Percentiles rank a stretch among this genome's conserved stretches.
phyloP scores from a whole-genome alignment of 768 basidiomycete species.

The Hericium rajendrae region DNA sequence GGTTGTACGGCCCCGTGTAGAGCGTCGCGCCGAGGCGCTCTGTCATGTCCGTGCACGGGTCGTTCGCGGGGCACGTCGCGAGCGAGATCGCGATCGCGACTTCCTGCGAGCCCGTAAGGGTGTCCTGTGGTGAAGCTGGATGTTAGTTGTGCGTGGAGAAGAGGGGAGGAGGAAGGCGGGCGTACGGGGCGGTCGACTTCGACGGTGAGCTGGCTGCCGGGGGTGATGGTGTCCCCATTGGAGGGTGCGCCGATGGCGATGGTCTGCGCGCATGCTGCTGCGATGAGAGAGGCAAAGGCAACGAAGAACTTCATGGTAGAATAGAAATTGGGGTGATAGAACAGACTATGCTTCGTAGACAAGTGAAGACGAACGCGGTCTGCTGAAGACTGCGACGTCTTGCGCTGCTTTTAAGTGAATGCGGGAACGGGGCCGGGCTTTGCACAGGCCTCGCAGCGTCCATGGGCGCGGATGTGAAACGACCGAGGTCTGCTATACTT shows the following conservation, averaged over 20 bases:
- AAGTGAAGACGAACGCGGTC: too few species aligned
- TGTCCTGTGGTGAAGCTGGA: neutral
- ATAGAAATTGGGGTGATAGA: too few species aligned
- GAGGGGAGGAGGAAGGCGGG: neutral
- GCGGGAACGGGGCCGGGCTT: too few species aligned
- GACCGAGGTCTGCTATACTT: too few species aligned
- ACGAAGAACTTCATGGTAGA: too few species aligned
- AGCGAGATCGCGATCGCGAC: constrained; percentile 26
- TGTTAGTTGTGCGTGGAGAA: neutral
- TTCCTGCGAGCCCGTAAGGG: constrained; percentile 18
- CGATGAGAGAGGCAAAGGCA: constrained; percentile 1
- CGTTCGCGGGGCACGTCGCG: constrained; percentile 15
- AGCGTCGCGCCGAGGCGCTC: neutral
- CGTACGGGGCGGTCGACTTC: constrained; percentile 26
- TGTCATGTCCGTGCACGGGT: constrained; percentile 10
- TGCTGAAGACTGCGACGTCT: too few species aligned
- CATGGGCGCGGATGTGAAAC: too few species aligned
- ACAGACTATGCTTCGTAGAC: too few species aligned
- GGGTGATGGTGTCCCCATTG: constrained; percentile 13
- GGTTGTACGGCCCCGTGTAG: neutral
- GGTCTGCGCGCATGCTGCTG: constrained; percentile 20
- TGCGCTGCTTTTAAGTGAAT: too few species aligned
- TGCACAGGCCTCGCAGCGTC: too few species aligned
- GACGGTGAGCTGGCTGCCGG: constrained; percentile 24
- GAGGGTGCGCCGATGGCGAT: constrained; percentile 24